Base-by-base conservation (phyloP, 1,284 basidiomycete genomes). In the Sporisorium graminicola region DNA sequence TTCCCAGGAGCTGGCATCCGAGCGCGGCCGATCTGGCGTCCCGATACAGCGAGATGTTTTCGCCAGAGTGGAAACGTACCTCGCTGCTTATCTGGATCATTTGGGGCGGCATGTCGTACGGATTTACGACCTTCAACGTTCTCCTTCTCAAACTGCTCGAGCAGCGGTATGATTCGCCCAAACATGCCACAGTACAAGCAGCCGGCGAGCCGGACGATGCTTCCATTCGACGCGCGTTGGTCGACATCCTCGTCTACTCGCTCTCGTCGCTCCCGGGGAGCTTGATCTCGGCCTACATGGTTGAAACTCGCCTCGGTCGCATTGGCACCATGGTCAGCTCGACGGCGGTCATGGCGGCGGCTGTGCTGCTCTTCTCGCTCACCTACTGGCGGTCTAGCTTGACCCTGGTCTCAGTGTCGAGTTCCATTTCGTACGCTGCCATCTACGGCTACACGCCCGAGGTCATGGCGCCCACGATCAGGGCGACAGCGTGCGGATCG, bases 121-220 rank as follows among this genome's bases (percentile, higher is more conserved):
- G 91, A 2, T 95, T 91, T 82, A 98, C 94, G 8, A 96, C 96
- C 91, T 98, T 98, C 88, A 99, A 98, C 82, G 94, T 97, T 14
- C 98, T 92, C 86, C 89, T 98, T 22, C 96, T 96, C 0, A 94
- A 94, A 80, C 89, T 96, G 16, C 87, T 98, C 18, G 68, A 78
- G 65, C 61, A 61, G 26, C 58, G 72, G 1, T 71, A 71, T 40
- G 75, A 69, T 9, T 27, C 42, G 8, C 56, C 62, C 27, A 18
- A 43, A 13, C 24, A 56, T 18, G 47, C 47, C 18, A 49, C 47
- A n/a, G 47, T 29, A 6, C 27, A 18, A 18, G 4, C 37, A 12
- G 56, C n/a, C n/a, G n/a, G 20, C 3, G 58, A 63, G 26, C 55
- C 69, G 12, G 62, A 61, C 33, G 65, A 66, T 20, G 76, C 75